Conservation (phyloP, 805 yeast genomes). For the Myxozyma neotropica region DNA sequence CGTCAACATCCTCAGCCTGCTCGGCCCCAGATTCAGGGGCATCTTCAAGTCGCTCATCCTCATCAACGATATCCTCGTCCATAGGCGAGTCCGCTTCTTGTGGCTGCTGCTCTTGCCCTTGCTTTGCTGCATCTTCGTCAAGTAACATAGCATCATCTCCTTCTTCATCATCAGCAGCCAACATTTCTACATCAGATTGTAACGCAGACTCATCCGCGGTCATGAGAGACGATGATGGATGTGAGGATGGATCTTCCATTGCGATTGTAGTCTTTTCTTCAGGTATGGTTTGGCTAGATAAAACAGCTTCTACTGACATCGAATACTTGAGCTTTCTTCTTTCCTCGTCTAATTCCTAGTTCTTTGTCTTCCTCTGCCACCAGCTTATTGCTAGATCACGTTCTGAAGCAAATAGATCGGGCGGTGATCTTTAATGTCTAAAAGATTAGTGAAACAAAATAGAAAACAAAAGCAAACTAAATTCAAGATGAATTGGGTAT, state of each 20-base stretch:
- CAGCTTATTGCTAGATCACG: no score
- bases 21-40: not conserved
- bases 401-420: no score
- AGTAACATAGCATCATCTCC: slow-evolving; percentile 5
- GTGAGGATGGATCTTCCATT: not conserved
- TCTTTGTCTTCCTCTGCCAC: no score
- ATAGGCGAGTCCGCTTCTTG: slow-evolving; percentile 3
- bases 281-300: no score
- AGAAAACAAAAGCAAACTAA: no score
- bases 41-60: not conserved
- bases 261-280: not conserved
- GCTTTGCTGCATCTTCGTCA: slow-evolving; percentile 2
- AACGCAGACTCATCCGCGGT: not conserved
- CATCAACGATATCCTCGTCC: slow-evolving; percentile 7
- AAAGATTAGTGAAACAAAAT: no score
- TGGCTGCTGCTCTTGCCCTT: not conserved
- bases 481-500: not conserved
- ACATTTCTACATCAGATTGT: slow-evolving; percentile 4
- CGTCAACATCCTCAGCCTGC: not conserved
- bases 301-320: no score
- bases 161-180: slow-evolving; percentile 3
- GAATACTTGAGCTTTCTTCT: no score
- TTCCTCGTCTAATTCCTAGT: no score
- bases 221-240: not conserved
- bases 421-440: no score